These are phyloP conservation scores for Ascomycota sp. DNA, from an alignment of 2,329 filamentous ascomycete species.

Conservation along the genomic window DNA sequence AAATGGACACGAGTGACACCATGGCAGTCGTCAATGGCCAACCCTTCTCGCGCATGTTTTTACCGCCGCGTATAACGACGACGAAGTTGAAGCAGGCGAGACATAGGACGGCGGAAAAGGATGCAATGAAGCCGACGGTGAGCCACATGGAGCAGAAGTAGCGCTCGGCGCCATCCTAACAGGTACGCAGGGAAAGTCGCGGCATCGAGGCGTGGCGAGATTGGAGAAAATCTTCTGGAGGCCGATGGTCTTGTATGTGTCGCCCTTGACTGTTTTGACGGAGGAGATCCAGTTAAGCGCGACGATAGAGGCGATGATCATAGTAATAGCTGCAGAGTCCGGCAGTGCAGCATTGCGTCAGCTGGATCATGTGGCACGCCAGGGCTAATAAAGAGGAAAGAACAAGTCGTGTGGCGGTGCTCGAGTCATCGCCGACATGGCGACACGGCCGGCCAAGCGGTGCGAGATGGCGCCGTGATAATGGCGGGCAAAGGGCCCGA, in stretches of 20 bases:
- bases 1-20: conserved; percentile 41
- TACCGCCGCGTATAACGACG: conserved; percentile 58
- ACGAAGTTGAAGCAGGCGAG: conserved; percentile 61
- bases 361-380: too few species aligned
- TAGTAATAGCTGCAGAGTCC: conserved; percentile 49
- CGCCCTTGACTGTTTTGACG: conserved; percentile 26
- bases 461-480: conserved; percentile 7
- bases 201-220: conserved; percentile 39
- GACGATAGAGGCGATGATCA: conserved; percentile 50
- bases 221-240: conserved; percentile 67
- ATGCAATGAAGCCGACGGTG: conserved; percentile 71
- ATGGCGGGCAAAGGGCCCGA: background rate
- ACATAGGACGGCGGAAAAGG: conserved; percentile 64
- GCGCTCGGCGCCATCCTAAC: conserved; percentile 25
- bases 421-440: background rate
- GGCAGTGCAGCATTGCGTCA: too few species aligned
- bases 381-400: too few species aligned
- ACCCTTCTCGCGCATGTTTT: conserved; percentile 58
- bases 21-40: conserved; percentile 59
- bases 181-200: conserved; percentile 15
- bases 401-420: too few species aligned
- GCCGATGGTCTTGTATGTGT: conserved; percentile 43
- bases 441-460: background rate
- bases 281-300: conserved; percentile 51
- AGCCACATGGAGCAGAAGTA: conserved; percentile 89